These are phyloP conservation scores for Phytophthora chlamydospora DNA, from an alignment of 352 stramenopile species.

Conservation along the genomic window DNA sequence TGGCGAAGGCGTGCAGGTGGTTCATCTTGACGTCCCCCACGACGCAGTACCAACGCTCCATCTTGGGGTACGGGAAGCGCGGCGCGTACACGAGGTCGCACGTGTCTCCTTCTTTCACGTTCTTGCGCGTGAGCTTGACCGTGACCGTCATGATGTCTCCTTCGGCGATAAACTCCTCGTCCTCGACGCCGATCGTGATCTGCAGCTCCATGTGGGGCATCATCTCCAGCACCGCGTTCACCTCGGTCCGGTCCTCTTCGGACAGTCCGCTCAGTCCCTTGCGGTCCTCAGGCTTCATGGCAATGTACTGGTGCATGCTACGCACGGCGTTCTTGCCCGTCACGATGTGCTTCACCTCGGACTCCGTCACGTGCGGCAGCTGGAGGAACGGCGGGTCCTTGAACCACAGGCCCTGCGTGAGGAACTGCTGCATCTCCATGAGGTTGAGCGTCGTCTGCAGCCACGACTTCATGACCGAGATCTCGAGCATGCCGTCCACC, in stretches of 20 bases:
- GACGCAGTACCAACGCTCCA: constrained; percentile 98
- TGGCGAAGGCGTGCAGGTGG: constrained; percentile 96
- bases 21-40: constrained; percentile 94
- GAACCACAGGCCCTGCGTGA: constrained; percentile 97
- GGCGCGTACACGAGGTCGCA: constrained; percentile 96
- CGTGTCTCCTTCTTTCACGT: constrained; percentile 95
- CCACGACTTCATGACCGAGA: constrained; percentile 96
- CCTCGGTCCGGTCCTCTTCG: constrained; percentile 92
- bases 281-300: constrained; percentile 89
- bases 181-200: constrained; percentile 91
- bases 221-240: constrained; percentile 93
- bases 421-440: constrained; percentile 97
- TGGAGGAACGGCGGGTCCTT: constrained; percentile 92
- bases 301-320: constrained; percentile 95
- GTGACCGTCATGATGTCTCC: constrained; percentile 98
- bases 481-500: constrained; percentile 99
- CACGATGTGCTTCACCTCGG: constrained; percentile 92
- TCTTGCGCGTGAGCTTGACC: constrained; percentile 96
- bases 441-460: constrained; percentile 95
- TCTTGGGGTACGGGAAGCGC: constrained; percentile 94
- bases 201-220: constrained; percentile 95
- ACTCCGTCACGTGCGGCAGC: constrained; percentile 88
- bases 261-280: constrained; percentile 94
- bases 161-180: constrained; percentile 96
- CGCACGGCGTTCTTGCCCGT: constrained; percentile 92